Conservation (phyloP, 176 grass and related monocot genomes). For the Cocos nucifera region DNA sequence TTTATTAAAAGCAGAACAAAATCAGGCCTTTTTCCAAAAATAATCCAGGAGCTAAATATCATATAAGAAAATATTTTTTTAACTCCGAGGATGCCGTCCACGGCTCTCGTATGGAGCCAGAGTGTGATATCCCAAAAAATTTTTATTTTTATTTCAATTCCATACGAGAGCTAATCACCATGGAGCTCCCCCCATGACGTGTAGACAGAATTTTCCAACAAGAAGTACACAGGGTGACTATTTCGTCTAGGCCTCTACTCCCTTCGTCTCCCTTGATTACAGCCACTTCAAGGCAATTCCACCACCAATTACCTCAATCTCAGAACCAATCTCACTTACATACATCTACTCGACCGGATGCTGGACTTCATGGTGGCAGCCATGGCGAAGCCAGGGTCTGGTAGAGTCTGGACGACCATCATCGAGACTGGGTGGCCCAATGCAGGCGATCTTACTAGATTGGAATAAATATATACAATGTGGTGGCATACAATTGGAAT, state of each 20-base stretch:
- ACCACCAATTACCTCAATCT: constrained; percentile 45
- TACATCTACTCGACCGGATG: constrained; percentile 86
- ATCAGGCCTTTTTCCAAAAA: no score
- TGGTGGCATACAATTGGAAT: constrained; percentile 66
- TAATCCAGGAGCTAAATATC: no score
- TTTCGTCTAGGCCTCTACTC: constrained; percentile 11
- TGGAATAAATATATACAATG: constrained; percentile 43
- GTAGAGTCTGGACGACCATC: constrained; percentile 40
- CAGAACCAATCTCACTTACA: constrained; percentile 40
- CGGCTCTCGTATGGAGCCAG: no score
- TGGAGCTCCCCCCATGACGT: no score
- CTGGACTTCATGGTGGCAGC: constrained; percentile 57
- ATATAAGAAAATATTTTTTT: no score
- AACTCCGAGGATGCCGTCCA: no score
- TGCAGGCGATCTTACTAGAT: constrained; percentile 31
- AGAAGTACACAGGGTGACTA: no score
- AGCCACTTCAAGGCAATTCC: constrained; percentile 26
- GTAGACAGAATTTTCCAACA: no score
- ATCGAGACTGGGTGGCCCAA: constrained; percentile 95
- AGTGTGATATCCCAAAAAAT: no score
- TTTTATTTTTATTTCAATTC: no score
- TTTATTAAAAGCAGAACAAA: no score
- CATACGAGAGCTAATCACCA: no score
- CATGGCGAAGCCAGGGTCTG: constrained; percentile 53
- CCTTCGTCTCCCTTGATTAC: constrained; percentile 47